These are phyloP conservation scores for Penicillium rolfsii DNA, from an alignment of 2,329 filamentous ascomycete species.

Conservation along the genomic window DNA sequence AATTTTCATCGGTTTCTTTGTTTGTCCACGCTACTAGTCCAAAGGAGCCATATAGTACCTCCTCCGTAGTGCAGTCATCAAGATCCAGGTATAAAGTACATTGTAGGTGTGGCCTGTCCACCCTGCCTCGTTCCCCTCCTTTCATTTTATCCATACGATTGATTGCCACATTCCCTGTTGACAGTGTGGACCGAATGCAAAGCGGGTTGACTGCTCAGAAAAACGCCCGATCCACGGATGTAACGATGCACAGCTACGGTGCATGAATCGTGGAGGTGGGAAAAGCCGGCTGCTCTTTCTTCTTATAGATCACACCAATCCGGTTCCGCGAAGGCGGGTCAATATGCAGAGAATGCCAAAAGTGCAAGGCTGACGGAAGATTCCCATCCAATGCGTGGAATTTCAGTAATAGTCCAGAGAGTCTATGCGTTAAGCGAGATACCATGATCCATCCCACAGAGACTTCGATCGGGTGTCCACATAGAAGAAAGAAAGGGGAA, in stretches of 20 bases:
- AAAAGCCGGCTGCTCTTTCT: background rate
- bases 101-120: background rate
- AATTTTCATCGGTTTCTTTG: background rate
- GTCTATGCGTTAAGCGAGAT: conserved; percentile 20
- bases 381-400: conserved; percentile 1
- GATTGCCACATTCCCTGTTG: background rate
- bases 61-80: background rate
- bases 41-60: background rate
- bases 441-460: background rate
- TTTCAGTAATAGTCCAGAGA: conserved; percentile 9
- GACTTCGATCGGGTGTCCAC: background rate
- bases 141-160: background rate
- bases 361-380: background rate
- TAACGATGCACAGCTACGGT: background rate
- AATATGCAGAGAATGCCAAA: background rate
- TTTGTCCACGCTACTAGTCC: background rate
- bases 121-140: background rate
- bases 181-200: conserved; percentile 5
- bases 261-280: background rate
- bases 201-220: conserved; percentile 19
- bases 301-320: conserved; percentile 6
- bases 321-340: background rate
- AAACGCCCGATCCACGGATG: conserved; percentile 11
- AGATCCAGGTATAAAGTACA: background rate
- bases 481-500: background rate